phyloP scores from a whole-genome alignment of 192 early-diverging fungal genomes.

The Umbelopsis isabellina region DNA sequence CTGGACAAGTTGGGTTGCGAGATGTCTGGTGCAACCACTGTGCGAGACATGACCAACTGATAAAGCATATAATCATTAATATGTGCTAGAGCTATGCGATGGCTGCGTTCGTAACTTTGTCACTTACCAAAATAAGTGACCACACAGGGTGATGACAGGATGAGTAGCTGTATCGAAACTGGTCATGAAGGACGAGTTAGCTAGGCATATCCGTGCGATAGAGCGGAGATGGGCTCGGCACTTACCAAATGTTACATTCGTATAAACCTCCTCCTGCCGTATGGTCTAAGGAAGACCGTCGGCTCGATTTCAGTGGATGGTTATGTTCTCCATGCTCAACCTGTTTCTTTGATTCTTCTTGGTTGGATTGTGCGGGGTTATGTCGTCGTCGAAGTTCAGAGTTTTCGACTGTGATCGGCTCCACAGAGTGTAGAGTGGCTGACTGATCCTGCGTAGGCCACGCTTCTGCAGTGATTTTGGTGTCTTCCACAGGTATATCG shows the following conservation, averaged over 20 bases:
- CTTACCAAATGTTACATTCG: conserved; percentile 49
- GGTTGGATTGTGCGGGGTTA: neutral
- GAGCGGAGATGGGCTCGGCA: neutral
- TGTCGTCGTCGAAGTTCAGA: conserved; percentile 21
- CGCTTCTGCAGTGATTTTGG: neutral
- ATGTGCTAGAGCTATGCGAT: too few relatives aligned
- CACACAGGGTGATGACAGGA: conserved; percentile 79
- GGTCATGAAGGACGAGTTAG: neutral
- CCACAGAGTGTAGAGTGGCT: neutral
- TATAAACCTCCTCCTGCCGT: conserved; percentile 38
- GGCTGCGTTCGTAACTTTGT: neutral
- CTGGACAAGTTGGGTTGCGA: conserved; percentile 76
- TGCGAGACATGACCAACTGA: conserved; percentile 69
- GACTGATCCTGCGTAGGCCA: too few relatives aligned
- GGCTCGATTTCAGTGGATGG: too few relatives aligned
- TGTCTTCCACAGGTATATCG: neutral
- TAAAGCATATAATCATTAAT: neutral
- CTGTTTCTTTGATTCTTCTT: neutral
- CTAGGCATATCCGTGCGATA: too few relatives aligned
- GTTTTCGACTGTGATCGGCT: neutral
- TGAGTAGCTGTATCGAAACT: conserved; percentile 78
- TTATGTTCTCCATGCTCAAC: neutral
- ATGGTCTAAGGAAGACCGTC: neutral
- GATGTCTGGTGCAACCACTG: conserved; percentile 76
- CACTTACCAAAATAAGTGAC: conserved; percentile 75